phyloP scores from a whole-genome alignment of 768 basidiomycete species.

The Clavaria fumosa region DNA sequence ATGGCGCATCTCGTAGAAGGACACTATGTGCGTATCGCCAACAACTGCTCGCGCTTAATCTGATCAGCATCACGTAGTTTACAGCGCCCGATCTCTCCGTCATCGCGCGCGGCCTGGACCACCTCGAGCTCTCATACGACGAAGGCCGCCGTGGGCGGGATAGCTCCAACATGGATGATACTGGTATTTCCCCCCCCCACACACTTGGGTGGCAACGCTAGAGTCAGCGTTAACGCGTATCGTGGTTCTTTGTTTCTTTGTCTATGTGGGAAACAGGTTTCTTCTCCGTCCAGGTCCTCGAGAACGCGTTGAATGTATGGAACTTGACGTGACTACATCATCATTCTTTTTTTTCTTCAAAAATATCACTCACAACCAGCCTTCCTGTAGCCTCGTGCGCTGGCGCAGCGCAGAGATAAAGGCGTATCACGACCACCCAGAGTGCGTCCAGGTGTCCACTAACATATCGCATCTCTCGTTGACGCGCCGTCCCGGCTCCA shows the following conservation, averaged over 20 bases:
- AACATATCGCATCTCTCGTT: not conserved
- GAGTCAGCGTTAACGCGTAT: too few relatives aligned
- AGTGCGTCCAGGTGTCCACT: conserved; percentile 32
- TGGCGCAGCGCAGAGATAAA: conserved; percentile 81
- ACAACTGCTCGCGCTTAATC: conserved; percentile 1
- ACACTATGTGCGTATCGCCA: conserved; percentile 22
- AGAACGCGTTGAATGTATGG: conserved; percentile 74
- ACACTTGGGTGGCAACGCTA: too few relatives aligned
- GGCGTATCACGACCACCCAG: conserved; percentile 55
- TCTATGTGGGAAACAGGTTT: conserved; percentile 37
- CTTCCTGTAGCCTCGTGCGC: conserved; percentile 43
- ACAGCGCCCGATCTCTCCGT: conserved; percentile 64
- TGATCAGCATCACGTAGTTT: conserved; percentile 33
- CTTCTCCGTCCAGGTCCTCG: conserved; percentile 84
- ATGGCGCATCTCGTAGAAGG: conserved; percentile 20
- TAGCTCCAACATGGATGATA: conserved; percentile 85
- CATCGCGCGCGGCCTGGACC: conserved; percentile 55
- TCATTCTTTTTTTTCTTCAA: conserved; percentile 6
- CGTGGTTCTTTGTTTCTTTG: not conserved
- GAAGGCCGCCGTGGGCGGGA: conserved; percentile 25
- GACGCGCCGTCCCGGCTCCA: conserved; percentile 22
- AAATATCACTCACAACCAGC: not conserved
- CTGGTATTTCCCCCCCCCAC: conserved; percentile 33
- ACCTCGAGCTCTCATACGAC: conserved; percentile 45
- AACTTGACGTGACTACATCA: conserved; percentile 65